Conservation (phyloP, 169 alveolate species). For the Besnoitia besnoiti region DNA sequence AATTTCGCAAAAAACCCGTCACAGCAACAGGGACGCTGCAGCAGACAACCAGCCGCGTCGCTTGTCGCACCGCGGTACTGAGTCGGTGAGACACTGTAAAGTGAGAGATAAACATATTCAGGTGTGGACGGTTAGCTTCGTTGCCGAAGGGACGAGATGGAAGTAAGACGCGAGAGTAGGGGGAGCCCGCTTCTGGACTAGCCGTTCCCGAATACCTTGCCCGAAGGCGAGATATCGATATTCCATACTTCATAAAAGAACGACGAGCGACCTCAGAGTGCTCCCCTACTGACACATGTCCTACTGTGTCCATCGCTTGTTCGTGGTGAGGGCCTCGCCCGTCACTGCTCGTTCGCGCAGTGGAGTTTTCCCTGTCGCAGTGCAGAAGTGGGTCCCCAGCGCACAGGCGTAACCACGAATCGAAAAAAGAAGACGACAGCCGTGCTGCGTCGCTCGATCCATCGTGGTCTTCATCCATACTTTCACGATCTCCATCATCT, state of each 20-base stretch:
- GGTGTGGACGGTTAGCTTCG: not conserved
- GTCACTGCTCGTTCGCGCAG: no score
- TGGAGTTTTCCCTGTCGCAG: not conserved
- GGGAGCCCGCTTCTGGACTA: not conserved
- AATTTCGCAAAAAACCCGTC: not conserved
- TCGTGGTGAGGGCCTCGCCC: not conserved
- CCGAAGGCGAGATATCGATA: not conserved
- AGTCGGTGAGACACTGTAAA: not conserved
- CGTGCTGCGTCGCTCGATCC: not conserved
- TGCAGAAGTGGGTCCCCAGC: not conserved
- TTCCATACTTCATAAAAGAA: no score
- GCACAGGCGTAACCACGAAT: constrained; percentile 21
- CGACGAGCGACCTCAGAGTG: not conserved
- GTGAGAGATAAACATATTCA: not conserved
- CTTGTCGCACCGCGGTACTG: not conserved
- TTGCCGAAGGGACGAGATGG: not conserved
- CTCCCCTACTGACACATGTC: not conserved
- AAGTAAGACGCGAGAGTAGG: not conserved
- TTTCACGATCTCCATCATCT: not conserved
- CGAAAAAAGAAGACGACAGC: not conserved
- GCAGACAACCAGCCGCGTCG: not conserved
- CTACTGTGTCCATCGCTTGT: not conserved
- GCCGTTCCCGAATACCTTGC: no score
- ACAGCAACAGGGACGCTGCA: constrained; percentile 12
- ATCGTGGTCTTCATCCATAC: not conserved